Conservation (phyloP, 2,329 filamentous ascomycete species). For the Talaromyces sp. region DNA sequence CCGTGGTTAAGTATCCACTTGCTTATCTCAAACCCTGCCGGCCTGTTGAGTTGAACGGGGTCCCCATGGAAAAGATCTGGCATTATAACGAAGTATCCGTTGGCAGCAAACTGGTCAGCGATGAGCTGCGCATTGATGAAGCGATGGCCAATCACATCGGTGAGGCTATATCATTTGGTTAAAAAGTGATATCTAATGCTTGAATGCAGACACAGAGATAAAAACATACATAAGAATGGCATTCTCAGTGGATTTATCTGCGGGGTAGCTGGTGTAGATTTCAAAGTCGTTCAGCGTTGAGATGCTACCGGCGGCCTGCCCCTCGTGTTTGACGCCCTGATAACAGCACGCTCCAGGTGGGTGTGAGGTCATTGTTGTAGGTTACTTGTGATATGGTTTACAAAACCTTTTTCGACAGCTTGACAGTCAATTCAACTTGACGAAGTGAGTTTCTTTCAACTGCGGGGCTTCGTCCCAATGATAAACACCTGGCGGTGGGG, state of each 20-base stretch:
- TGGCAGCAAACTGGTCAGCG: constrained; percentile 64
- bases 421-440: not conserved
- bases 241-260: constrained; percentile 41
- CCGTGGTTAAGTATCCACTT: constrained; percentile 37
- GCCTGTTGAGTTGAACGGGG: constrained; percentile 45
- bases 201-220: not conserved
- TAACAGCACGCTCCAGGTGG: constrained; percentile 8
- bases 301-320: constrained; percentile 32
- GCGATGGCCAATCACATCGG: constrained; percentile 49
- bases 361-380: constrained; percentile 4
- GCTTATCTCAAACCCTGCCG: constrained; percentile 42
- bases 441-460: not conserved
- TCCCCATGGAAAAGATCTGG: constrained; percentile 59
- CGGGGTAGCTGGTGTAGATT: constrained; percentile 46
- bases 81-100: constrained; percentile 60
- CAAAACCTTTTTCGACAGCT: not conserved
- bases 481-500: not conserved
- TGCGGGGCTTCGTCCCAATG: not conserved
- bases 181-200: not conserved
- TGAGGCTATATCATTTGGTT: constrained; percentile 20
- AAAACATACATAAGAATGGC: constrained; percentile 40
- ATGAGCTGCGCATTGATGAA: constrained; percentile 54
- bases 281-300: constrained; percentile 35
- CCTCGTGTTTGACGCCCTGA: constrained; percentile 35
- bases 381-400: not conserved